Evolutionary conservation across 1,284 basidiomycete genomes (phyloP).

Genomic region (Microbotryomycetes sp.): DNA sequence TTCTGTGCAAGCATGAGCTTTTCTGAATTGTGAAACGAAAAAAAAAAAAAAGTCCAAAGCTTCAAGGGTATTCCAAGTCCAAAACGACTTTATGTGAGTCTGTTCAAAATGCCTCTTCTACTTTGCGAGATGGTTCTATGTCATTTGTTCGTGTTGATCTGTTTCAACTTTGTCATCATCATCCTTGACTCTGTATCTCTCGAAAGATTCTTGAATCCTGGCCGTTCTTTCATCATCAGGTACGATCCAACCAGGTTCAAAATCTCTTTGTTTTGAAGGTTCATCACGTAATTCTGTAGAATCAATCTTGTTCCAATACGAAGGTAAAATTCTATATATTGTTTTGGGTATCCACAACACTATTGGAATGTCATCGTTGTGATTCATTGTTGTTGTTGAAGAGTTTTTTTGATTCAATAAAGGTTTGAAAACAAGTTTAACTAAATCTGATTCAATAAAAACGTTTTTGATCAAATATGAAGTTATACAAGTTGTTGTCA

Average conservation of each 20-base stretch:
- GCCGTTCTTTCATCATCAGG: not conserved
- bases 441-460: conserved; percentile 14
- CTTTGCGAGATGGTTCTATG: too few species aligned
- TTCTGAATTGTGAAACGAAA: too few species aligned
- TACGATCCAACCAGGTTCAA: not conserved
- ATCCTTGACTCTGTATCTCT: not conserved
- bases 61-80: too few species aligned
- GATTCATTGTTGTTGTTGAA: not conserved
- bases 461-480: not conserved
- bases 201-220: not conserved
- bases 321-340: conserved; percentile 6
- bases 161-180: not conserved
- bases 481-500: not conserved
- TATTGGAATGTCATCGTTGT: not conserved
- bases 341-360: conserved; percentile 4
- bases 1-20: too few species aligned
- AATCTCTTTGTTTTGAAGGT: not conserved
- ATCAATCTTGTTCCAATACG: conserved; percentile 1
- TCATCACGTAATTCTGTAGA: conserved; percentile 5
- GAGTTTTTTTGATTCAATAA: too few species aligned
- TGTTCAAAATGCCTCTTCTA: too few species aligned
- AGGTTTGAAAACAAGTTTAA: conserved; percentile 6
- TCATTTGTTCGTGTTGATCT: too few species aligned
- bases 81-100: too few species aligned
- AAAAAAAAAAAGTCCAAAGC: too few species aligned